phyloP scores from a whole-genome alignment of 179 eudicot species.

The Silene coronaria region DNA sequence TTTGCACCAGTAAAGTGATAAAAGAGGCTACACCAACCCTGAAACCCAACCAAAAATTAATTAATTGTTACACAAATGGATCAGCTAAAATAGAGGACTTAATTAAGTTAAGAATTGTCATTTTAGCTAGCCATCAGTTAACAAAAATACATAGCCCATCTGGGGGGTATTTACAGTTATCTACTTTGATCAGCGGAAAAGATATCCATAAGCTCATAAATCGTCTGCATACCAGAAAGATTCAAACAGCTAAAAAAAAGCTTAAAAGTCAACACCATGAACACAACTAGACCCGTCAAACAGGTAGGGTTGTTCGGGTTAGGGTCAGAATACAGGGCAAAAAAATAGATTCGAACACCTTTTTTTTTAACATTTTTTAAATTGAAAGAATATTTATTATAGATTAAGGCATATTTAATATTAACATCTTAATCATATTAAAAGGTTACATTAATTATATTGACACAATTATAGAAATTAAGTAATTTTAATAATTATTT shows the following conservation, averaged over 20 bases:
- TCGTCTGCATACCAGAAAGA: background rate
- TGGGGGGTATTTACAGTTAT: too few relatives aligned
- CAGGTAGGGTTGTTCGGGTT: too few relatives aligned
- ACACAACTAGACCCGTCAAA: too few relatives aligned
- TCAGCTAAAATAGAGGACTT: conserved; percentile 2
- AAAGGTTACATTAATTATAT: too few relatives aligned
- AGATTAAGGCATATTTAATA: too few relatives aligned
- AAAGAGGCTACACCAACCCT: conserved; percentile 97
- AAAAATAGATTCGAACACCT: too few relatives aligned
- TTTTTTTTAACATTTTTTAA: too few relatives aligned
- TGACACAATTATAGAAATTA: too few relatives aligned
- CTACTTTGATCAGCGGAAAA: background rate
- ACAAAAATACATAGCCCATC: background rate
- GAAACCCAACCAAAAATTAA: conserved; percentile 14
- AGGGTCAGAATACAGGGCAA: too few relatives aligned
- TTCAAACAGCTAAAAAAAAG: background rate
- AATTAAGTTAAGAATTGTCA: background rate
- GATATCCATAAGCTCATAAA: background rate
- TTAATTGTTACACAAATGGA: background rate
- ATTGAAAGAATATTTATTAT: too few relatives aligned
- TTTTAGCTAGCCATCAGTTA: background rate
- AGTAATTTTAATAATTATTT: too few relatives aligned
- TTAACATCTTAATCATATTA: too few relatives aligned
- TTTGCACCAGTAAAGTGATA: conserved; percentile 74
- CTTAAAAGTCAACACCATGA: conserved; percentile 1